Conservation (phyloP, 1,284 basidiomycete species). For the Boletus semigastroideus region DNA sequence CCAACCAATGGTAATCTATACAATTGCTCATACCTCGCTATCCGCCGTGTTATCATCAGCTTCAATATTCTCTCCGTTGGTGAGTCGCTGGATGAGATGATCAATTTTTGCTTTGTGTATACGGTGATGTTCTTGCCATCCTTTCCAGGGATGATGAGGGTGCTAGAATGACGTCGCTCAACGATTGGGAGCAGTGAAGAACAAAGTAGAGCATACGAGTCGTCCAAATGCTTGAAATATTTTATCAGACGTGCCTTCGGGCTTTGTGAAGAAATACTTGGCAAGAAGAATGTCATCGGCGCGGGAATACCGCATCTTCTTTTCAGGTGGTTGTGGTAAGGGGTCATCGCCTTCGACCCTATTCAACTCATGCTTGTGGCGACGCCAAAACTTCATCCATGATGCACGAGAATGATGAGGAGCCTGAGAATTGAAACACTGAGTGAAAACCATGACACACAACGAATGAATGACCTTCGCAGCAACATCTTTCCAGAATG, state of each 20-base stretch:
- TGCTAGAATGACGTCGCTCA: conserved; percentile 45
- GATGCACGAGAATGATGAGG: conserved; percentile 84
- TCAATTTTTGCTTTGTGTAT: conserved; percentile 84
- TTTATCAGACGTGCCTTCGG: conserved; percentile 76
- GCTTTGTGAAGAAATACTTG: conserved; percentile 63
- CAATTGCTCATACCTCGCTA: conserved; percentile 27
- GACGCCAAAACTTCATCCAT: conserved; percentile 86
- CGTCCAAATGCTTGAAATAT: conserved; percentile 76
- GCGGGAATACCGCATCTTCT: conserved; percentile 79
- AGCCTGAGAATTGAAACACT: conserved; percentile 44
- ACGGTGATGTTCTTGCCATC: conserved; percentile 84
- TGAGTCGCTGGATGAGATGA: conserved; percentile 62
- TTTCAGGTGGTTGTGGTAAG: conserved; percentile 71
- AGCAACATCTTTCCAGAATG: conserved; percentile 83
- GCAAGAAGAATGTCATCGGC: conserved; percentile 75
- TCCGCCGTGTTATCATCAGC: conserved; percentile 29
- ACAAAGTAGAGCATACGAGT: conserved; percentile 41
- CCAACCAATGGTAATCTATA: conserved; percentile 6
- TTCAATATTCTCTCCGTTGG: conserved; percentile 56
- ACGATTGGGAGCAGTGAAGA: neutral
- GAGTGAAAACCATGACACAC: neutral
- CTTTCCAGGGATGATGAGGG: conserved; percentile 86
- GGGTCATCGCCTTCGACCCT: conserved; percentile 62
- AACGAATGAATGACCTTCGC: conserved; percentile 46
- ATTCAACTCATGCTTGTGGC: conserved; percentile 78